phyloP scores from a whole-genome alignment of 108 stramenopile species.

The Conticribra weissflogii region DNA sequence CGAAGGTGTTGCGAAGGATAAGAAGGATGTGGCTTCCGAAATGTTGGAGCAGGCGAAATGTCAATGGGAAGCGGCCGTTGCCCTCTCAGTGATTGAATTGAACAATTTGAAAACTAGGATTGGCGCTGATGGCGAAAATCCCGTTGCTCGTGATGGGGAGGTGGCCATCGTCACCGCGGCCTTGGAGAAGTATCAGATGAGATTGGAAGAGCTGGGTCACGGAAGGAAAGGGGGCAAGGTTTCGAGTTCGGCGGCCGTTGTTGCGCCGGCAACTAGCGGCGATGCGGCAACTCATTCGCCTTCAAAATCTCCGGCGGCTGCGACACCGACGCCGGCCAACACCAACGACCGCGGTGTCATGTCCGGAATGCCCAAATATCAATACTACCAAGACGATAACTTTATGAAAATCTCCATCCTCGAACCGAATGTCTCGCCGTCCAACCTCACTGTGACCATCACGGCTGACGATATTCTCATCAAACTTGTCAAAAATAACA shows the following conservation, averaged over 20 bases:
- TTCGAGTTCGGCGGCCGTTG: too few species aligned
- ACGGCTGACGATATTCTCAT: conserved; percentile 64
- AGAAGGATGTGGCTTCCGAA: too few species aligned
- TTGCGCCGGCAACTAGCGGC: too few species aligned
- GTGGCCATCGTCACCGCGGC: conserved; percentile 1
- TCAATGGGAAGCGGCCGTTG: conserved; percentile 34
- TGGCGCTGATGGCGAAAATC: conserved; percentile 1
- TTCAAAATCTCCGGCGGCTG: not conserved
- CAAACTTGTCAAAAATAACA: conserved; percentile 51
- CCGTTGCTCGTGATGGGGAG: conserved; percentile 8
- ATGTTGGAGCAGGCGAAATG: conserved; percentile 10
- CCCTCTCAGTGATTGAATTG: conserved; percentile 10
- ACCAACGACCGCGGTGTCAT: conserved; percentile 4
- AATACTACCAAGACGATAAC: conserved; percentile 88
- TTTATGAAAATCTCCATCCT: conserved; percentile 86
- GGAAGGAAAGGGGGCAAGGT: not conserved
- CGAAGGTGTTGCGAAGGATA: too few species aligned
- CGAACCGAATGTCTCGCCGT: conserved; percentile 66
- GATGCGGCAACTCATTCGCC: not conserved
- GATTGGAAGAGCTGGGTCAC: conserved; percentile 4
- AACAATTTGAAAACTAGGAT: not conserved
- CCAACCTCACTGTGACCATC: conserved; percentile 71
- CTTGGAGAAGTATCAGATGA: conserved; percentile 14
- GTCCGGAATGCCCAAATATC: conserved; percentile 82
- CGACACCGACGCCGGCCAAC: conserved; percentile 13